Percentiles rank a stretch among this genome's conserved stretches.
Evolutionary conservation across 352 stramenopile species (phyloP).

Genomic region (Phytophthora idaei): DNA sequence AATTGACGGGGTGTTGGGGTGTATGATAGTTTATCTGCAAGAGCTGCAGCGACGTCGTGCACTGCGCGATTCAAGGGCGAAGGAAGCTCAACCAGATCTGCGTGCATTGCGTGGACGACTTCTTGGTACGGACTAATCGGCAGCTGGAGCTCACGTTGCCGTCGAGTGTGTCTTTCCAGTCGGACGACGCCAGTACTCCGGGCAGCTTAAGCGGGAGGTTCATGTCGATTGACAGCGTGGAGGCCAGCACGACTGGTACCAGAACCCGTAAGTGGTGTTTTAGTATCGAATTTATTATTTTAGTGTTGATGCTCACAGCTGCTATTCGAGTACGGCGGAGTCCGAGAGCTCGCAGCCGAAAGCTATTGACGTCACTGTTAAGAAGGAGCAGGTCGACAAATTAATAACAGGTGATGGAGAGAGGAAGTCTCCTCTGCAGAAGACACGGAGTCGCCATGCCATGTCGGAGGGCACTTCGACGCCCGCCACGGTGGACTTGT

Average conservation of each 20-base stretch:
- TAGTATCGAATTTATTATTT: not conserved
- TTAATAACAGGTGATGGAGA: not conserved
- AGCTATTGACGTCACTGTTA: no score
- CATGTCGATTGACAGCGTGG: conserved; percentile 12
- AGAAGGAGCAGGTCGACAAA: no score
- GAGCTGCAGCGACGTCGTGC: conserved; percentile 64
- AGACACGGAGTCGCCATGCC: conserved; percentile 19
- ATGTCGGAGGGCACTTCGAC: conserved; percentile 4
- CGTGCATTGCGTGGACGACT: conserved; percentile 61
- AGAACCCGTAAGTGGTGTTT: conserved; percentile 13
- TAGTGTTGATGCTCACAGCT: not conserved
- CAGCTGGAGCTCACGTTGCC: conserved; percentile 32
- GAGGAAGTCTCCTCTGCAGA: conserved; percentile 6
- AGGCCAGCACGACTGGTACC: conserved; percentile 12
- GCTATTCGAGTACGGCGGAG: conserved; percentile 33
- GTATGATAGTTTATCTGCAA: conserved; percentile 49
- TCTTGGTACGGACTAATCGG: conserved; percentile 31
- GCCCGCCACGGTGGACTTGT: conserved; percentile 28
- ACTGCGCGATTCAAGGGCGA: conserved; percentile 60
- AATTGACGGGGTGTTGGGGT: not conserved
- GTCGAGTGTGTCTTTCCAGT: conserved; percentile 34
- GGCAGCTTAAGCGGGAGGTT: conserved; percentile 24
- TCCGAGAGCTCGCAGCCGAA: conserved; percentile 11
- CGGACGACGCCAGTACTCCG: conserved; percentile 18
- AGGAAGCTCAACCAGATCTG: conserved; percentile 79